phyloP scores from a whole-genome alignment of 805 yeast species.

The Candida sithepensis region DNA sequence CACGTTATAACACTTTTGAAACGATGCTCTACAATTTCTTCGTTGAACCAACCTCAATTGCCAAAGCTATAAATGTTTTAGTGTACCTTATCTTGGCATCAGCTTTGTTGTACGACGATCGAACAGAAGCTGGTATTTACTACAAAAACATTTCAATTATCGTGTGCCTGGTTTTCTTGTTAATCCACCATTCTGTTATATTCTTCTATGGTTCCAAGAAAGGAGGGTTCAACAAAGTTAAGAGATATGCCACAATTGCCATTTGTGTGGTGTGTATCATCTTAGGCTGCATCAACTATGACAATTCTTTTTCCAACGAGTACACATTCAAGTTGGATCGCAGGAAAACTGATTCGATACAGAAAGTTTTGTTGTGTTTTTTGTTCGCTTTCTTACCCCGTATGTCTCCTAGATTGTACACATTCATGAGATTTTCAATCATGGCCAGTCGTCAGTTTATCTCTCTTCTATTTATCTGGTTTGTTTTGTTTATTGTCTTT shows the following conservation, averaged over 20 bases:
- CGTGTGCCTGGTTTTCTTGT: conserved; percentile 42
- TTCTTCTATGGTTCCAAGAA: conserved; percentile 44
- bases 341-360: conserved; percentile 39
- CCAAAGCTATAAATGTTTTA: conserved; percentile 41
- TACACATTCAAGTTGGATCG: not conserved
- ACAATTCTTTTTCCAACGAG: conserved; percentile 21
- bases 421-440: conserved; percentile 64
- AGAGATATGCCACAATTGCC: conserved; percentile 55
- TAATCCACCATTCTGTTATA: conserved; percentile 41
- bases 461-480: conserved; percentile 78
- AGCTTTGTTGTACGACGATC: conserved; percentile 53
- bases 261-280: conserved; percentile 49
- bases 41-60: conserved; percentile 42
- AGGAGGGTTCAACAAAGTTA: conserved; percentile 45
- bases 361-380: conserved; percentile 57
- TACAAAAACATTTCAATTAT: conserved; percentile 42
- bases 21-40: conserved; percentile 48
- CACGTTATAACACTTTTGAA: conserved; percentile 33
- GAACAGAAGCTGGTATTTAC: conserved; percentile 27
- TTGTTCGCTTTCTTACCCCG: conserved; percentile 39
- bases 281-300: conserved; percentile 42
- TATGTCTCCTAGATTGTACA: conserved; percentile 60
- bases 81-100: conserved; percentile 55
- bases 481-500: conserved; percentile 67
- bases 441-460: conserved; percentile 71